phyloP scores from a whole-genome alignment of 164 flowering plant genomes.

The Stephania yunnanensis region DNA sequence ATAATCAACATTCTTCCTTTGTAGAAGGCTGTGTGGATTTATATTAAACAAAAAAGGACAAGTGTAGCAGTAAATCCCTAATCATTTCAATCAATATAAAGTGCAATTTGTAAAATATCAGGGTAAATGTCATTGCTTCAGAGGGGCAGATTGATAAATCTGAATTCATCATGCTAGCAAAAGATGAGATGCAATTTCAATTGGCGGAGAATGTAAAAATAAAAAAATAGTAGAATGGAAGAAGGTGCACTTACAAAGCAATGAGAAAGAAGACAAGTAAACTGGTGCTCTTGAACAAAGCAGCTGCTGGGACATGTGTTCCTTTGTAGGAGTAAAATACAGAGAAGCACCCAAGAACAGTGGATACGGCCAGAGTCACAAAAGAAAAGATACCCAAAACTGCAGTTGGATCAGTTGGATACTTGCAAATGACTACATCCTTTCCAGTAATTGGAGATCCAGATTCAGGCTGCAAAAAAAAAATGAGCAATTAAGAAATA shows the following conservation, averaged over 20 bases:
- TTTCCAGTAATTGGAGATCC: constrained; percentile 39
- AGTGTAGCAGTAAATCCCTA: too few relatives aligned
- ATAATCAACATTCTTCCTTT: too few relatives aligned
- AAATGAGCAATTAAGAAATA: background rate
- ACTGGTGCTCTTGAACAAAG: constrained; percentile 48
- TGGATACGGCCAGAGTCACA: constrained; percentile 31
- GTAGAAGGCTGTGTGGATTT: too few relatives aligned
- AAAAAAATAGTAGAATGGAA: background rate
- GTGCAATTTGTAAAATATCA: too few relatives aligned
- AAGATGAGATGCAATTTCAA: background rate
- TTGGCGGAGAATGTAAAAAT: background rate
- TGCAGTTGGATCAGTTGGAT: constrained; percentile 59
- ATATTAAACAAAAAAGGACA: too few relatives aligned
- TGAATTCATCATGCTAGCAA: too few relatives aligned
- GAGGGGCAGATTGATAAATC: too few relatives aligned
- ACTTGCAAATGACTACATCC: constrained; percentile 48
- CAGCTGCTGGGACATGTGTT: constrained; percentile 50
- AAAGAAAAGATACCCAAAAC: constrained; percentile 48
- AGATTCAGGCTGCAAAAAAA: constrained; percentile 43
- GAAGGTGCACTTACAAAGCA: constrained; percentile 54
- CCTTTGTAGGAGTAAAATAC: constrained; percentile 71
- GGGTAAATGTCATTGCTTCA: too few relatives aligned
- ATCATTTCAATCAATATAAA: too few relatives aligned
- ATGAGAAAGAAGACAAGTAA: constrained; percentile 54
- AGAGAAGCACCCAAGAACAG: constrained; percentile 37